Base-by-base conservation (phyloP, 1,139 yeast species). In the Nakaseomyces delphensis region DNA sequence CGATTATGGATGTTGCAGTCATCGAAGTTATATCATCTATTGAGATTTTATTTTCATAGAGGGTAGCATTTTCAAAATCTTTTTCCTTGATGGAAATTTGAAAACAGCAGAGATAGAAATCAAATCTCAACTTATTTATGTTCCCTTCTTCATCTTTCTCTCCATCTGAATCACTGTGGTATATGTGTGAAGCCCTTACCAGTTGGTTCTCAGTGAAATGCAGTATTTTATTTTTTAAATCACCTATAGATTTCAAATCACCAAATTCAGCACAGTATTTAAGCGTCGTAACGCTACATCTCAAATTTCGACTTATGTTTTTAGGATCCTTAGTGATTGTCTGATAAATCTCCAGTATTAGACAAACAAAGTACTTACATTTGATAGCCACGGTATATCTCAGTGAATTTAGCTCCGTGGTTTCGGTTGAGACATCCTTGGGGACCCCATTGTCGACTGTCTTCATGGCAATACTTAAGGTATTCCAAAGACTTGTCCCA, bases 401-500 rank as follows among this genome's bases (percentile, higher is more conserved):
- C 19, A 19, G 19, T 23, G 21, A 13, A 38, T 13, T 38, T 11
- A 9, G 13, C 13, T 23, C 13, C 14, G 3, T 16, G 40, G 14
- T 10, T 28, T 9, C 29, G 27, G 25, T 13, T 10, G 29, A 11
- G 27, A 21, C 10, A 33, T 21, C 16, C 13, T 33, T 33, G 4
- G 18, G 18, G 7, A 6, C 10, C 5, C 16, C 27, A 20, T 4
- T n/a, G 1, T 27, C 33, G 19, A 40, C 28, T 2, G 44, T 36
- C 38, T 48, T 54, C 19, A 45, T 21, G 9, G 48, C 41, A 5
- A 56, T 41, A 1, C 49, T 38, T 8, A 51, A 30, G 8, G 55
- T 38, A 43, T 56, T 57, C 61, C 61, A 57, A 8, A 57, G 42
- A 19, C 42, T 47, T 11, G 56, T 48, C 2, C 54, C 49, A 6